Base-by-base conservation (phyloP, 2,329 filamentous ascomycete genomes). In the Alternaria brassicicola region DNA sequence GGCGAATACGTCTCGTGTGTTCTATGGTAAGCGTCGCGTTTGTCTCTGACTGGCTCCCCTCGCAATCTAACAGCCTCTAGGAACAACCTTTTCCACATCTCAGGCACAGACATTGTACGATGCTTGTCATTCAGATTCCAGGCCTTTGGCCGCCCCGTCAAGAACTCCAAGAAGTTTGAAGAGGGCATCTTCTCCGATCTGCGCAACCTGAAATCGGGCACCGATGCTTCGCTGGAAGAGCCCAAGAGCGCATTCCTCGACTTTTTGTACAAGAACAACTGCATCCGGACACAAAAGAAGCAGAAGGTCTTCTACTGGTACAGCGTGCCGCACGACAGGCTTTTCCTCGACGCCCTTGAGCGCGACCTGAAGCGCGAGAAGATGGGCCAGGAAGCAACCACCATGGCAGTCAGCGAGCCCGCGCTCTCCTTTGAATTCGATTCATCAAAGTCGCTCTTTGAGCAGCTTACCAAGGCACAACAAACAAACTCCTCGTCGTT, bases 251-350 rank as follows among this genome's bases (percentile, higher is more conserved):
- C 91, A 2, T 99, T 99, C 81, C 86, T 99, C 62, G 95, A 99
- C 80, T 99, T 98, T 78, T 85, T 99, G 42, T 99, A 99, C 88
- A 99, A 99, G 86, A 99, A 99, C 86, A 99, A 99, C 84, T 99
- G 95, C 85, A 99, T 99, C 71, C 89, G 95, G 70, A 99, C 95
- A 35, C 95, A 99, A 80, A 99, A 99, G 88, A 99, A 99, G 86
- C 95, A 99, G 77, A 99, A 99, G 84, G 95, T 99, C 66, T 99
- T 99, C 76, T 99, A 98, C 83, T 99, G 95, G 95, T 99, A 98
- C 82, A 97, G 93, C 82, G 95, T 99, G 46, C 95, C 95, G 1
- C 95, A 99, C 78, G 95, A 99, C 80, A 88, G 95, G 53, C 88
- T 99, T 50, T 99, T 99, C 81, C 89, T 99, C 68, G 95, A 99